Evolutionary conservation across 2,329 filamentous ascomycete genomes (phyloP).

Genomic region (Fusarium oligoseptatum): DNA sequence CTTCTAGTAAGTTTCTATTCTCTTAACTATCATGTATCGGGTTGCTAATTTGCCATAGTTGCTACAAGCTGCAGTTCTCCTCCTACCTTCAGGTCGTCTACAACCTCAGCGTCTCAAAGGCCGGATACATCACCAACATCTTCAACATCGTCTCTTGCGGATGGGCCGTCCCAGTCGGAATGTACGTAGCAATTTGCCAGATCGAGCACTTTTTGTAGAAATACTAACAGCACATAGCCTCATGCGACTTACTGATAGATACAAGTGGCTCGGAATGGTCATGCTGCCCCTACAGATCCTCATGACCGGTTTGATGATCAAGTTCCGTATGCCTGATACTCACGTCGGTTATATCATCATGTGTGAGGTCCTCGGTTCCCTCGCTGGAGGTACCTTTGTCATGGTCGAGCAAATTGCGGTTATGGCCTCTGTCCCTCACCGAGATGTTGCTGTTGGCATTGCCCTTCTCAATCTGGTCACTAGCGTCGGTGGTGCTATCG

Average conservation of each 20-base stretch:
- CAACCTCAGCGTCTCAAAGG: constrained; percentile 17
- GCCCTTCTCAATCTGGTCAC: constrained; percentile 68
- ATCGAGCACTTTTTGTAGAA: neutral
- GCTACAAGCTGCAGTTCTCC: constrained; percentile 24
- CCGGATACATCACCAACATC: constrained; percentile 30
- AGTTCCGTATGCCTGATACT: constrained; percentile 63
- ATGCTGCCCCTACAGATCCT: constrained; percentile 55
- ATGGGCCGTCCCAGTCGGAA: constrained; percentile 16
- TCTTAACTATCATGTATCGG: neutral
- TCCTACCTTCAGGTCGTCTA: constrained; percentile 32
- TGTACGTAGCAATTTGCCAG: constrained; percentile 11
- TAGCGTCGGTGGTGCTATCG: constrained; percentile 67
- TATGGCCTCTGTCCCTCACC: constrained; percentile 47
- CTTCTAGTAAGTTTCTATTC: constrained; percentile 17
- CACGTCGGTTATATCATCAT: constrained; percentile 54
- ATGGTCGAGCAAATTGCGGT: constrained; percentile 51
- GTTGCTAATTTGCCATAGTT: neutral
- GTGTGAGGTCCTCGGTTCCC: constrained; percentile 46
- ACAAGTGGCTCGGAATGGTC: constrained; percentile 48
- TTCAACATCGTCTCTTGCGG: constrained; percentile 21
- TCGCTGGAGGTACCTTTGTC: constrained; percentile 51
- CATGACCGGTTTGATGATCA: constrained; percentile 66
- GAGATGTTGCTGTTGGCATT: constrained; percentile 66
- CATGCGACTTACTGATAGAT: constrained; percentile 50
- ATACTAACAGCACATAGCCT: constrained; percentile 43